These are phyloP conservation scores for Parasitella parasitica DNA, from an alignment of 371 early-diverging fungal genomes.

Conservation along the genomic window DNA sequence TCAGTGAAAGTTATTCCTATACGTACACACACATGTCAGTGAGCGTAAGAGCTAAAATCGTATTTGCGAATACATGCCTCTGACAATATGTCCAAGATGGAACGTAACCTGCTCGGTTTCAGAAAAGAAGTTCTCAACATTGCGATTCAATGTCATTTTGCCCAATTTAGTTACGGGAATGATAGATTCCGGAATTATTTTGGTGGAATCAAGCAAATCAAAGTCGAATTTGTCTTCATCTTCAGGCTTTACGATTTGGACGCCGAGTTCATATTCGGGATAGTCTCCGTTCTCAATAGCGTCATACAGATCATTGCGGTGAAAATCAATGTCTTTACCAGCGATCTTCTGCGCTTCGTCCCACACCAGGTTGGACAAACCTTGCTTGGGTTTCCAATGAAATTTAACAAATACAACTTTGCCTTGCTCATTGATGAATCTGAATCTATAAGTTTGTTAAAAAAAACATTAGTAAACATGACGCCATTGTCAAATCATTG, in stretches of 20 bases:
- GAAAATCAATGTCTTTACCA: slow-evolving; percentile 54
- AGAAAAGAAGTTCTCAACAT: slow-evolving; percentile 55
- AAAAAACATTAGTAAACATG: not conserved
- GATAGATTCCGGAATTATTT: slow-evolving; percentile 50
- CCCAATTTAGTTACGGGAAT: slow-evolving; percentile 50
- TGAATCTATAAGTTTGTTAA: slow-evolving; percentile 4
- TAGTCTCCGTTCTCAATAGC: slow-evolving; percentile 49
- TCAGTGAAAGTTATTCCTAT: slow-evolving; percentile 40
- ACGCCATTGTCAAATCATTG: not conserved
- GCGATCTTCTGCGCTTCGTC: slow-evolving; percentile 54
- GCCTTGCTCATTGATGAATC: slow-evolving; percentile 48
- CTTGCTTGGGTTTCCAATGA: slow-evolving; percentile 52
- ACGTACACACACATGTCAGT: not conserved
- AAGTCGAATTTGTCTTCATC: slow-evolving; percentile 49
- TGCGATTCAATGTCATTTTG: slow-evolving; percentile 51
- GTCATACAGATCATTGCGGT: slow-evolving; percentile 46
- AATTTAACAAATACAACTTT: slow-evolving; percentile 48
- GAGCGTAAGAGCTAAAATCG: not conserved
- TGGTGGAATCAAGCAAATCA: slow-evolving; percentile 56
- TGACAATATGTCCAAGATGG: slow-evolving; percentile 38
- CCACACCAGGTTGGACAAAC: slow-evolving; percentile 42
- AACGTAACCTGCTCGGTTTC: slow-evolving; percentile 58
- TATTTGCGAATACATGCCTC: slow-evolving; percentile 20
- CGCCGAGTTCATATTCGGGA: slow-evolving; percentile 51
- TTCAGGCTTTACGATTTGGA: slow-evolving; percentile 47